Conservation (phyloP, 202 grass and related monocot genomes). For the Hordeum pubiflorum region DNA sequence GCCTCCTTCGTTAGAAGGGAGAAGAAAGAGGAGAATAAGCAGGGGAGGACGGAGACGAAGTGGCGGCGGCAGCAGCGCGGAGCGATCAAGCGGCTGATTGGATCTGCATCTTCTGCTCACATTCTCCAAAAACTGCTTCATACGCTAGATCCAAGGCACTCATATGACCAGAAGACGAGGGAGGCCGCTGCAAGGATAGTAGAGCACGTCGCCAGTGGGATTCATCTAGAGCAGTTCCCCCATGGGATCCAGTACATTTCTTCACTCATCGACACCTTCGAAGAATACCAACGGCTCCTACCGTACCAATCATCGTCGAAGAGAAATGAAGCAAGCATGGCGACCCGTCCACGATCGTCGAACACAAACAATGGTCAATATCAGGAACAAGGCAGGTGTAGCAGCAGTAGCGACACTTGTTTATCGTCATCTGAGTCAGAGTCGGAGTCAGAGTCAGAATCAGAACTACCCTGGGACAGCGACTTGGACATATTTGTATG, state of each 20-base stretch:
- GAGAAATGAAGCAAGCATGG: not conserved
- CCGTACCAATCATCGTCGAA: not conserved
- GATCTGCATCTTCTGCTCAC: not conserved
- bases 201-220: not conserved
- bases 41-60: not conserved
- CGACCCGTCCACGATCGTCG: not conserved
- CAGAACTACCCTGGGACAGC: no score
- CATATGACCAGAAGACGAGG: not conserved
- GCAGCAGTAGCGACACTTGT: not conserved
- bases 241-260: not conserved
- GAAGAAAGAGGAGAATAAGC: not conserved
- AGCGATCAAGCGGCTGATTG: not conserved
- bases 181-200: not conserved
- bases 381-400: not conserved
- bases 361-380: not conserved
- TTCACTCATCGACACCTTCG: not conserved
- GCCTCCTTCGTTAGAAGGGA: not conserved
- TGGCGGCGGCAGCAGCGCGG: not conserved
- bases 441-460: not conserved
- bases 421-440: not conserved
- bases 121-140: not conserved
- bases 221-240: not conserved
- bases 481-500: no score
- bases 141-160: not conserved
- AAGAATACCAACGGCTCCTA: not conserved